Evolutionary conservation across 1,139 yeast genomes (phyloP).

Genomic region (Debaryomycetaceae sp.): DNA sequence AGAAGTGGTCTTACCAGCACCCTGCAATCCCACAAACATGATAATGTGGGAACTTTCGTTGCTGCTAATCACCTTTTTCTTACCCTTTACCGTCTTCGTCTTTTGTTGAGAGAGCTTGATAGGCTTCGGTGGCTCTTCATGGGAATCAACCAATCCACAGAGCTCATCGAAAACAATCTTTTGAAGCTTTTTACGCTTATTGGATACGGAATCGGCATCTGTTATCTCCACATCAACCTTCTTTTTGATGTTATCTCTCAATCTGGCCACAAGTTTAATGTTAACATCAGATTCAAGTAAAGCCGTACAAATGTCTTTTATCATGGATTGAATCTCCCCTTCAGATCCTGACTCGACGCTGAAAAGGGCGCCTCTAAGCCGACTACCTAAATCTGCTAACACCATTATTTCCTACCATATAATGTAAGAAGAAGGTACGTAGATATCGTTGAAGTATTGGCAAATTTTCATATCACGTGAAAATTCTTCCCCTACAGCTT

Average conservation of each 20-base stretch:
- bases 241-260: constrained; percentile 70
- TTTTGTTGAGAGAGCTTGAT: constrained; percentile 49
- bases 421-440: neutral
- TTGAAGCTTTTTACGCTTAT: constrained; percentile 77
- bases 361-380: constrained; percentile 76
- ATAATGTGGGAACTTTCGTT: constrained; percentile 52
- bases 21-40: constrained; percentile 98
- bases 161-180: constrained; percentile 93
- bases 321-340: constrained; percentile 48
- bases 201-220: constrained; percentile 52
- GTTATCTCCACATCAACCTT: constrained; percentile 46
- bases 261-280: constrained; percentile 71
- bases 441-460: constrained; percentile 1
- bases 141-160: constrained; percentile 73
- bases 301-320: constrained; percentile 88
- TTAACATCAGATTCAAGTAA: constrained; percentile 90
- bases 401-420: constrained; percentile 53
- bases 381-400: constrained; percentile 87
- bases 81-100: constrained; percentile 26
- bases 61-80: constrained; percentile 23
- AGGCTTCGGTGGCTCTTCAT: constrained; percentile 75
- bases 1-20: constrained; percentile 97
- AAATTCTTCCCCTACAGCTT: neutral
- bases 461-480: constrained; percentile 1
- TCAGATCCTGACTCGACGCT: constrained; percentile 42